Evolutionary conservation across 73 alveolate species (phyloP), one percentile per base, ranked within the genome.

Genomic region (Urostyla sp.): DNA sequence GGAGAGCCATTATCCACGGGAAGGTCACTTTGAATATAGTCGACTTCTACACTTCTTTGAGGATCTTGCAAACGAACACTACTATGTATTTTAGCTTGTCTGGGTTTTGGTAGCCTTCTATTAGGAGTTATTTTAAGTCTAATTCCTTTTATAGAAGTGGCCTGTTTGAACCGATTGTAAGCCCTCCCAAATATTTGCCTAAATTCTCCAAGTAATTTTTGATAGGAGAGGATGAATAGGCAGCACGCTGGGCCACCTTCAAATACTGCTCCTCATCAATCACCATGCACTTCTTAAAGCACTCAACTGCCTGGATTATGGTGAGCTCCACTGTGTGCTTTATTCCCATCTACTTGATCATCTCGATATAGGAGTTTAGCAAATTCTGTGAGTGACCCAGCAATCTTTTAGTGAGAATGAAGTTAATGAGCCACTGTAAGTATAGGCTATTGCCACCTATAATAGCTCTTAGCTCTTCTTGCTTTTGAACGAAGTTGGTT

Each of bases 71-170:
- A 20, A 94, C 66, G 77, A 96, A 91, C 16, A 91, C 90, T 21
- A 96, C 75, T 16, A 93, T 92, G 23, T 6, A 26, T 23, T 35
- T 69, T 8, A 73, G 60, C 26, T 27, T 53, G 7, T 73, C 43
- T 5, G 72, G 87, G 30, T 67, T 72, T 59, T 85, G 85, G 28
- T 43, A 95, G 0, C 96, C 94, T 69, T 91, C 94, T 21, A 72
- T 75, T 15, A 96, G 78, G 66, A 94, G 84, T 45, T 89, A 87
- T 81, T 95, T 95, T 46, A 95, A 82, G 80, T 96, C 98, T 32
- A 96, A 58, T 52, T 94, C 95, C 75, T 89, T 91, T 26, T 90
- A 89, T 46, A 93, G 76, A 58, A 96, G 77, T 27, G 99, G 99
- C 80, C 90, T 89, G 57, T 91, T 91, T 56, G 93, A 72, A 1